Conservation (phyloP, 2,329 filamentous ascomycete genomes). For the Alternaria sp. region DNA sequence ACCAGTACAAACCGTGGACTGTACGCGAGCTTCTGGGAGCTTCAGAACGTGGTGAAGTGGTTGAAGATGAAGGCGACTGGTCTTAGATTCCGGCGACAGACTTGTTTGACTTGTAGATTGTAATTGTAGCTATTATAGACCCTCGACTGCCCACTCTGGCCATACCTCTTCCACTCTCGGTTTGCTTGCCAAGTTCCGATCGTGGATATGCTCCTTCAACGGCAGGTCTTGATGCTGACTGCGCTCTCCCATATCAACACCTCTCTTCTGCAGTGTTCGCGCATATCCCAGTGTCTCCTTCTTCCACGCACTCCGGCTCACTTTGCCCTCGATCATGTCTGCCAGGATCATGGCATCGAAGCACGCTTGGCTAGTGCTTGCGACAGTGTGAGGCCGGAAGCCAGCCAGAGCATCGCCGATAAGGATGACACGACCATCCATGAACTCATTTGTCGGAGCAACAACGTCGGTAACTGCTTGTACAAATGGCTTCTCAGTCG, state of each 20-base stretch:
- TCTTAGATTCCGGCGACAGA: not conserved
- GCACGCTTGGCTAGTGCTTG: constrained; percentile 59
- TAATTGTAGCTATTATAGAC: not conserved
- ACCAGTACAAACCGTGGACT: constrained; percentile 5
- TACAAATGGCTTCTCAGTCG: constrained; percentile 55
- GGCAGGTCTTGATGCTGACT: constrained; percentile 51
- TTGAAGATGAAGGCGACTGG: constrained; percentile 7
- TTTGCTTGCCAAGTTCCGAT: constrained; percentile 18
- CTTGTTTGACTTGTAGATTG: not conserved
- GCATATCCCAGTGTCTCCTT: constrained; percentile 48
- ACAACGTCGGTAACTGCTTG: constrained; percentile 57
- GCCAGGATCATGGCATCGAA: constrained; percentile 55
- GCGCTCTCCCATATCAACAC: constrained; percentile 52
- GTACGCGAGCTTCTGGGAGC: constrained; percentile 8
- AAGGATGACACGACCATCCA: constrained; percentile 54
- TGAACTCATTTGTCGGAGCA: constrained; percentile 48
- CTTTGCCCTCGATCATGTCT: constrained; percentile 51
- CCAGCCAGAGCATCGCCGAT: constrained; percentile 59
- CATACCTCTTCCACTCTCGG: constrained; percentile 27
- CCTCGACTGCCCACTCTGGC: constrained; percentile 32
- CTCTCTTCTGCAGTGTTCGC: constrained; percentile 47
- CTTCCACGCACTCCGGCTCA: constrained; percentile 49
- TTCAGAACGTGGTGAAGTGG: constrained; percentile 3
- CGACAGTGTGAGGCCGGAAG: constrained; percentile 58
- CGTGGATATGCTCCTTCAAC: constrained; percentile 33